A percentile compares a stretch with the other conserved stretches of the same genome.
phyloP scores from a whole-genome alignment of 2,329 filamentous ascomycete species.

The Microsporum audouinii region DNA sequence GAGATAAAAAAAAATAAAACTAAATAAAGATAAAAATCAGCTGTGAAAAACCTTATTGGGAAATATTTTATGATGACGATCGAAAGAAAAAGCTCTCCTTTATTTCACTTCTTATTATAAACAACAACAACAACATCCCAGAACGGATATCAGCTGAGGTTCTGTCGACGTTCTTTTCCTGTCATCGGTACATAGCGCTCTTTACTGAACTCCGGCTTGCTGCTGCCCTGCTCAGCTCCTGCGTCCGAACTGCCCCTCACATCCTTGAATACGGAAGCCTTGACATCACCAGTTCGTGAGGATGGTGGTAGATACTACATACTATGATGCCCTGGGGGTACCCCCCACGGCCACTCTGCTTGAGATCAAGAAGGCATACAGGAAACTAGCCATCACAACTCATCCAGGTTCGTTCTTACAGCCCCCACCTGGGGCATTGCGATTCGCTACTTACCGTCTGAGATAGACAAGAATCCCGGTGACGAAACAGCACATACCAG shows the following conservation, averaged over 20 bases:
- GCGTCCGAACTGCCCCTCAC: not conserved
- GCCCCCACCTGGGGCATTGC: not conserved
- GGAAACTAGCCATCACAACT: constrained; percentile 85
- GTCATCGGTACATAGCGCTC: not conserved
- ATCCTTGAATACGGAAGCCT: not conserved
- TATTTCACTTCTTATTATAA: not conserved
- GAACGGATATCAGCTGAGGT: not conserved
- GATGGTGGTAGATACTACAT: constrained; percentile 81
- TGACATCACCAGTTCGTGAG: not conserved
- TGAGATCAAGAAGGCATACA: constrained; percentile 95
- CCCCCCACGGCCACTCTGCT: constrained; percentile 73
- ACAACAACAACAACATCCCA: not conserved
- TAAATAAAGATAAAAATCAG: not conserved
- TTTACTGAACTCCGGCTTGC: not conserved
- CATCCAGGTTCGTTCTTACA: constrained; percentile 56
- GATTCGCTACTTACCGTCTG: constrained; percentile 13
- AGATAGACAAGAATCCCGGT: constrained; percentile 86
- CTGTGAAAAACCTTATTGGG: constrained; percentile 1
- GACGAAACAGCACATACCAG: constrained; percentile 88
- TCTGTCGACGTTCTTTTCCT: not conserved
- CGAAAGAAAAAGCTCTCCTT: not conserved
- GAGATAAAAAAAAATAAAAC: not conserved
- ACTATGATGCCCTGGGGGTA: constrained; percentile 81
- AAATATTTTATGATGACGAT: not conserved
- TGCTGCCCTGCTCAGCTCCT: not conserved